These are phyloP conservation scores for Fusarium succisae DNA, from an alignment of 2,329 filamentous ascomycete species.

Conservation along the genomic window DNA sequence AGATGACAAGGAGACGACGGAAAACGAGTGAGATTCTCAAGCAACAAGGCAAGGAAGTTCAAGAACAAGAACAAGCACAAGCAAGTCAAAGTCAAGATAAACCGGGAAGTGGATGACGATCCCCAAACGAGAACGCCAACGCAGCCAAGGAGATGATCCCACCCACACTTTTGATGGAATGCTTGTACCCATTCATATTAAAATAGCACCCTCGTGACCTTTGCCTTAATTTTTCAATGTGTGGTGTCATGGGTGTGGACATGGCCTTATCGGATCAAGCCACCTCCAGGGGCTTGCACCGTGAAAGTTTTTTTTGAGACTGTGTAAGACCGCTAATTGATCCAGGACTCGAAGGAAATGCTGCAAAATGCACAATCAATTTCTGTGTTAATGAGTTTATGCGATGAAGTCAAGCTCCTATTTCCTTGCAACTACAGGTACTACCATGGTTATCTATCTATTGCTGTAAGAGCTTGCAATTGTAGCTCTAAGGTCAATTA, in stretches of 20 bases:
- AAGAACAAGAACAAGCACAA: constrained; percentile 11
- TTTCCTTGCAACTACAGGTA: background rate
- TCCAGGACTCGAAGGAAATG: background rate
- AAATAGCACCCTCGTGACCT: constrained; percentile 20
- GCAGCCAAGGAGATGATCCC: constrained; percentile 27
- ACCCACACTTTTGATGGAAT: constrained; percentile 15
- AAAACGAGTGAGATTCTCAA: constrained; percentile 28
- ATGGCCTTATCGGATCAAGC: constrained; percentile 43
- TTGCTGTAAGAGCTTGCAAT: no score
- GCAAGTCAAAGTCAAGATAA: constrained; percentile 19
- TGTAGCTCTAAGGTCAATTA: background rate
- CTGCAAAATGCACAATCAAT: background rate
- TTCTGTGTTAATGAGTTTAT: background rate
- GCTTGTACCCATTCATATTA: constrained; percentile 17
- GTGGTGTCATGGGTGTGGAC: constrained; percentile 15
- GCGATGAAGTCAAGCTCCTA: background rate
- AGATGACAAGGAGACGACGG: constrained; percentile 11
- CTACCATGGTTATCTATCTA: background rate
- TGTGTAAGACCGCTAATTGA: constrained; percentile 2
- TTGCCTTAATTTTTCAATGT: constrained; percentile 8
- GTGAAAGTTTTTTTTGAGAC: constrained; percentile 6
- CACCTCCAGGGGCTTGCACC: constrained; percentile 32
- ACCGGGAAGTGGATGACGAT: constrained; percentile 43
- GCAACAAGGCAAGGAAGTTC: constrained; percentile 13
- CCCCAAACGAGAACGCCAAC: constrained; percentile 34